Evolutionary conservation across 2,329 filamentous ascomycete genomes (phyloP).

Genomic region (Arthrobotrys sphaeroides): DNA sequence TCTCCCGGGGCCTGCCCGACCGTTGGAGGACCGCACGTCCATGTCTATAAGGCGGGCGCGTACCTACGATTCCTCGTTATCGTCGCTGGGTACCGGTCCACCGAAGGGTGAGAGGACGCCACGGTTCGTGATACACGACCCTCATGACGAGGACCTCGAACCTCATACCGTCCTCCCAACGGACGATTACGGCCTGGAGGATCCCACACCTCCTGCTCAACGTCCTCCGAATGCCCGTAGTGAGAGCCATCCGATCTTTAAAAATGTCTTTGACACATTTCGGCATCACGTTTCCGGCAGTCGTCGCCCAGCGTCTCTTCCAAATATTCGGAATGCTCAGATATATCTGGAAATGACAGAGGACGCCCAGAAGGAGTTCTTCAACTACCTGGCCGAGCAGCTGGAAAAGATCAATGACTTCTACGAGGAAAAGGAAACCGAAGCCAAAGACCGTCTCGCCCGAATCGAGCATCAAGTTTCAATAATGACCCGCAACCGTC

Average conservation of each 20-base stretch:
- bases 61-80: conserved; percentile 38
- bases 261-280: conserved; percentile 54
- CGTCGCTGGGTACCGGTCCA: neutral
- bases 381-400: conserved; percentile 81
- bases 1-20: conserved; percentile 38
- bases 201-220: neutral
- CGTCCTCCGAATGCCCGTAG: conserved; percentile 58
- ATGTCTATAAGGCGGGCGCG: conserved; percentile 13
- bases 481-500: conserved; percentile 86
- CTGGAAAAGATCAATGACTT: conserved; percentile 92
- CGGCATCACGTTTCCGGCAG: conserved; percentile 63
- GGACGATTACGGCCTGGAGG: conserved; percentile 14
- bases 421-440: conserved; percentile 86
- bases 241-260: conserved; percentile 62
- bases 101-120: conserved; percentile 29
- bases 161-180: conserved; percentile 27
- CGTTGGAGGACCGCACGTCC: conserved; percentile 23
- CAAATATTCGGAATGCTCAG: conserved; percentile 61
- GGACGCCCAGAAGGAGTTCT: conserved; percentile 82
- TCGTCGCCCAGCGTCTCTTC: conserved; percentile 61
- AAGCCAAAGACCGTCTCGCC: conserved; percentile 77
- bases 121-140: neutral
- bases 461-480: conserved; percentile 84
- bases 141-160: neutral
- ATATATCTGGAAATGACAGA: conserved; percentile 71